Evolutionary conservation across 179 eudicot species (phyloP).

Genomic region (Dionaea muscipula): DNA sequence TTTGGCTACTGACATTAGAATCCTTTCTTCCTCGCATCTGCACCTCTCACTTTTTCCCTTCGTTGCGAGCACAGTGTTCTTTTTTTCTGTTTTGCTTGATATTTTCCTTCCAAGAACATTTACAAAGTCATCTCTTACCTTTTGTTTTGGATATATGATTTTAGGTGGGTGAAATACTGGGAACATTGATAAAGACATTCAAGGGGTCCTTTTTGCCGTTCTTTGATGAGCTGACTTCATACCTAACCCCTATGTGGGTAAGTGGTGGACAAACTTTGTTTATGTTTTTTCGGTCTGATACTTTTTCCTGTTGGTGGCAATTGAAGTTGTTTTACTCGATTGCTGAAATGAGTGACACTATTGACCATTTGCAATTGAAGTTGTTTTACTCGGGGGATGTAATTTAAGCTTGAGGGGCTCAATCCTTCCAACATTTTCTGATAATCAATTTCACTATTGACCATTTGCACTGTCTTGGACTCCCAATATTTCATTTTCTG

Average conservation of each 20-base stretch:
- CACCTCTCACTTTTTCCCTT: background rate
- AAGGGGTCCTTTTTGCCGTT: slow-evolving; percentile 89
- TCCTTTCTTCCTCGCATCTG: background rate
- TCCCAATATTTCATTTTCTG: too few relatives aligned
- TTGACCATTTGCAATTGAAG: too few relatives aligned
- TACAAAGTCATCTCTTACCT: slow-evolving; percentile 11
- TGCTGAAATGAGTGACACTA: too few relatives aligned
- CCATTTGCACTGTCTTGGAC: too few relatives aligned
- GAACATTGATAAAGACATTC: slow-evolving; percentile 86
- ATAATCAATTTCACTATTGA: too few relatives aligned
- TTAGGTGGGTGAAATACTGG: slow-evolving; percentile 85
- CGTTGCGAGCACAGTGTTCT: too few relatives aligned
- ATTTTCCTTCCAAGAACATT: background rate
- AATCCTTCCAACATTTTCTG: too few relatives aligned
- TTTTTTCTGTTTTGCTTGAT: background rate
- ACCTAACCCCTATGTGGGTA: slow-evolving; percentile 96
- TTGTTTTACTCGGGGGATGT: too few relatives aligned
- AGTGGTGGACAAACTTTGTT: slow-evolving; percentile 16
- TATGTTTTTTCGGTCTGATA: background rate
- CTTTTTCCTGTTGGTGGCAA: background rate
- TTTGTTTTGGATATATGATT: slow-evolving; percentile 12
- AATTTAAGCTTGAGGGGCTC: too few relatives aligned
- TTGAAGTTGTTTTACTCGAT: background rate
- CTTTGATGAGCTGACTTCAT: slow-evolving; percentile 88
- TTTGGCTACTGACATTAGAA: background rate